A percentile compares a stretch with the other conserved stretches of the same genome.
Conservation (phyloP, 2,329 filamentous ascomycete species). For the Ploettnerulaceae sp. region DNA sequence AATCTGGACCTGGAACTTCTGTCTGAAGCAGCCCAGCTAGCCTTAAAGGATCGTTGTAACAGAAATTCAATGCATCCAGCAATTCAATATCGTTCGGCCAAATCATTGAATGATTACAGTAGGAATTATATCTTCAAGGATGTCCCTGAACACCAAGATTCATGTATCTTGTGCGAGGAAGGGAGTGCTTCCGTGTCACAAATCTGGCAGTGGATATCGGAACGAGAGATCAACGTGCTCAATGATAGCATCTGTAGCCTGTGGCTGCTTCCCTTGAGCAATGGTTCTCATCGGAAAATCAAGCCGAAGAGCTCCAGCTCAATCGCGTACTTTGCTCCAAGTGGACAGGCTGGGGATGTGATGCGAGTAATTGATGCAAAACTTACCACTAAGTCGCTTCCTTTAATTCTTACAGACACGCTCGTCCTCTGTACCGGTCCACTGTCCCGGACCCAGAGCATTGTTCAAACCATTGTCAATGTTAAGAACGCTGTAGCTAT, state of each 20-base stretch:
- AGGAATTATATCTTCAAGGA: slow-evolving; percentile 13
- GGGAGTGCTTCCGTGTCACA: slow-evolving; percentile 11
- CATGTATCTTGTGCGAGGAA: slow-evolving; percentile 6
- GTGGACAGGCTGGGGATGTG: slow-evolving; percentile 12
- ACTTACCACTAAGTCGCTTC: slow-evolving; percentile 1
- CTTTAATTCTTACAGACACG: slow-evolving; percentile 9
- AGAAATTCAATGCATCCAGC: slow-evolving; percentile 12
- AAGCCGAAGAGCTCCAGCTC: slow-evolving; percentile 9
- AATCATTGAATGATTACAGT: slow-evolving; percentile 17
- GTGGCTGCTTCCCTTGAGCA: slow-evolving; percentile 30
- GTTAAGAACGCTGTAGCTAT: too few species aligned
- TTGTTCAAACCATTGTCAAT: too few species aligned
- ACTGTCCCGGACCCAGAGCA: too few species aligned
- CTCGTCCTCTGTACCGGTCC: too few species aligned
- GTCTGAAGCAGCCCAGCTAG: neutral
- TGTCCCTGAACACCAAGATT: slow-evolving; percentile 9
- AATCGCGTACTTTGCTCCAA: slow-evolving; percentile 10
- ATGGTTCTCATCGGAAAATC: slow-evolving; percentile 23
- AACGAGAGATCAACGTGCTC: slow-evolving; percentile 11
- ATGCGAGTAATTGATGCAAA: slow-evolving; percentile 16
- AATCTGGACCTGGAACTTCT: slow-evolving; percentile 22
- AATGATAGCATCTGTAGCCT: slow-evolving; percentile 16
- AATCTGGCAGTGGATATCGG: slow-evolving; percentile 21
- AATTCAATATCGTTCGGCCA: slow-evolving; percentile 19
- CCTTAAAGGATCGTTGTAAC: slow-evolving; percentile 11